Conservation (phyloP, 169 alveolate genomes). For the Plasmodium vivax region DNA sequence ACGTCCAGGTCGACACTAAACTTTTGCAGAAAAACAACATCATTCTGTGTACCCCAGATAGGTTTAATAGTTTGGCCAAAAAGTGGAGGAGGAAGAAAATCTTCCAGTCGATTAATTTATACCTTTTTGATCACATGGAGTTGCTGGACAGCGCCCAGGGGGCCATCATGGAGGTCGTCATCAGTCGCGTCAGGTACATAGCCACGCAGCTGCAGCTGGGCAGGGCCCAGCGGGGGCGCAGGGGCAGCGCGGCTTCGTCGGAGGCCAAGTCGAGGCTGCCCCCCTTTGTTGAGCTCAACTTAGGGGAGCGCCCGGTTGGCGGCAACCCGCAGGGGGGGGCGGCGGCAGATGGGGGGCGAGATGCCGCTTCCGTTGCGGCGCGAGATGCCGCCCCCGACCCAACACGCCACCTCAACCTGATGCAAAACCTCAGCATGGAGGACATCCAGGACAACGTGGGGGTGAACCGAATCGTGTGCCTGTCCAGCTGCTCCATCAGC, state of each 20-base stretch:
- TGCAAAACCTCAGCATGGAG: slow-evolving; percentile 7
- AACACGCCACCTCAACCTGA: neutral
- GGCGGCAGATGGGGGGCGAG: no score
- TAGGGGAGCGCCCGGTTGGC: no score
- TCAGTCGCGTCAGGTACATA: slow-evolving; percentile 95
- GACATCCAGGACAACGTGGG: slow-evolving; percentile 29
- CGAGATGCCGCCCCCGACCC: neutral
- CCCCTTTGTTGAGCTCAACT: neutral
- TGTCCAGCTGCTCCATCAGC: slow-evolving; percentile 76
- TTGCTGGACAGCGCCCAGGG: slow-evolving; percentile 88
- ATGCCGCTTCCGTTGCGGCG: neutral
- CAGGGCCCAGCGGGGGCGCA: neutral
- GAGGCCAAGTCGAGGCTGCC: neutral
- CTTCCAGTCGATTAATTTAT: slow-evolving; percentile 88
- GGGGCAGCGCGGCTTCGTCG: neutral
- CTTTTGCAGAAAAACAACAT: slow-evolving; percentile 85
- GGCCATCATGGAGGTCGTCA: slow-evolving; percentile 93
- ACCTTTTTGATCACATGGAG: slow-evolving; percentile 96
- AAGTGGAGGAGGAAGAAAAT: slow-evolving; percentile 91
- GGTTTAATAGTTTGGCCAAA: slow-evolving; percentile 94
- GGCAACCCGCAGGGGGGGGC: no score
- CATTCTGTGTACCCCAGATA: slow-evolving; percentile 92
- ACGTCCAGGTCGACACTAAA: slow-evolving; percentile 87
- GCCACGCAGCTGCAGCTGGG: slow-evolving; percentile 87
- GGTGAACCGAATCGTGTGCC: slow-evolving; percentile 36